Evolutionary conservation across 2,329 filamentous ascomycete genomes (phyloP).

Genomic region (Fonsecaea multimorphosa): DNA sequence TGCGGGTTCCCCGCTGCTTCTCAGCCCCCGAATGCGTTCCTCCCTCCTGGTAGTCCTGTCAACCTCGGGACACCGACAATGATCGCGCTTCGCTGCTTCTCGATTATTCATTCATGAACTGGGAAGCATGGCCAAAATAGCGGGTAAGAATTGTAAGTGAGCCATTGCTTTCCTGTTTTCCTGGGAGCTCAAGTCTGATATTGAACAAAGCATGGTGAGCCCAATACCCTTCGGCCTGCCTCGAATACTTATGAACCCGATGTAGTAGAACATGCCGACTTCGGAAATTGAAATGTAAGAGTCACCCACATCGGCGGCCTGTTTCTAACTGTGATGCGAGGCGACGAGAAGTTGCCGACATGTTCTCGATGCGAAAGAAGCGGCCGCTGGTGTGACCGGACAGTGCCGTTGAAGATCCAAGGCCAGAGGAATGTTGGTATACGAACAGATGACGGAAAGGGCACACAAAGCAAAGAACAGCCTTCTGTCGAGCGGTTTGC

Average conservation of each 20-base stretch:
- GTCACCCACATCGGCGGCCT: not conserved
- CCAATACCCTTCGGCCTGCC: not conserved
- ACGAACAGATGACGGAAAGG: not conserved
- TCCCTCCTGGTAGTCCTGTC: not conserved
- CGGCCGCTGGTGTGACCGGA: constrained; percentile 24
- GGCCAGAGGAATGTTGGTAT: constrained; percentile 7
- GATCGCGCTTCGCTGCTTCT: not conserved
- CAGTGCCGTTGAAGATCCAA: constrained; percentile 25
- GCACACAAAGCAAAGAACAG: not conserved
- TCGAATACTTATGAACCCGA: not conserved
- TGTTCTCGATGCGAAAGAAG: constrained; percentile 23
- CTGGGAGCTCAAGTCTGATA: not conserved
- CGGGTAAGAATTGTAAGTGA: constrained; percentile 20
- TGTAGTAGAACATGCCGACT: constrained; percentile 27
- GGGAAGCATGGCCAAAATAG: constrained; percentile 16
- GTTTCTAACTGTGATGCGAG: constrained; percentile 45
- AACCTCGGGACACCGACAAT: not conserved
- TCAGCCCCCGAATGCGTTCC: not conserved
- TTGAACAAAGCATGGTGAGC: constrained; percentile 20
- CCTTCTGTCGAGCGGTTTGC: not conserved
- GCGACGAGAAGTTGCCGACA: constrained; percentile 45
- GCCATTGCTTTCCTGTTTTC: not conserved
- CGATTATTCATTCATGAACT: not conserved
- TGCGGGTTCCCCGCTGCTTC: too few species aligned
- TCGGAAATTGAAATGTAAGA: constrained; percentile 28